These are phyloP conservation scores for Sclerotinia borealis DNA, from an alignment of 2,329 filamentous ascomycete genomes.

Conservation along the genomic window DNA sequence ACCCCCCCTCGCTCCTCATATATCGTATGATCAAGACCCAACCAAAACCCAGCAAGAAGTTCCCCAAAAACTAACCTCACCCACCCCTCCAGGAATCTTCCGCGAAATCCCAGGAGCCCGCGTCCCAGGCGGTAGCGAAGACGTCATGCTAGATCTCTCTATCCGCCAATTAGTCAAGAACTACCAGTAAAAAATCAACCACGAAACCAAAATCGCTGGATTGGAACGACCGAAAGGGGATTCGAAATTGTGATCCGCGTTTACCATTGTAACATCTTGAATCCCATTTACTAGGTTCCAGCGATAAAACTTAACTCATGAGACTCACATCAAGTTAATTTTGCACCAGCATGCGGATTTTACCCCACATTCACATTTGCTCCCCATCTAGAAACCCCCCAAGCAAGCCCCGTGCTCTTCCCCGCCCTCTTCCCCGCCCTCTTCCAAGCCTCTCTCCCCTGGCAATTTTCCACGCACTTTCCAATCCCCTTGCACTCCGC, in stretches of 20 bases:
- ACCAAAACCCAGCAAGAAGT: background rate
- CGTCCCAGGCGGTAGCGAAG: slow-evolving; percentile 65
- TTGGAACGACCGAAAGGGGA: slow-evolving; percentile 34
- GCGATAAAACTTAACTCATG: no score
- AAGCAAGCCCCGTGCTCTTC: no score
- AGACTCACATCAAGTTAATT: no score
- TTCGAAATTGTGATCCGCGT: slow-evolving; percentile 37
- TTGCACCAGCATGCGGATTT: no score
- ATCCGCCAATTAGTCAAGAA: slow-evolving; percentile 67
- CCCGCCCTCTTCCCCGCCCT: no score
- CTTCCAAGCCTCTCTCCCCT: no score
- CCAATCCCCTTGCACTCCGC: no score
- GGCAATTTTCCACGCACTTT: no score
- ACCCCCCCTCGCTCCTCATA: background rate
- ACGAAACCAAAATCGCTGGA: slow-evolving; percentile 28
- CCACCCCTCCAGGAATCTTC: slow-evolving; percentile 44
- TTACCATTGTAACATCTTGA: no score
- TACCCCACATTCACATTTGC: no score
- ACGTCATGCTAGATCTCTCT: slow-evolving; percentile 65
- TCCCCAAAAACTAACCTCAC: background rate
- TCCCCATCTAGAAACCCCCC: no score
- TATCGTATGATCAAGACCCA: background rate
- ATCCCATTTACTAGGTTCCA: no score
- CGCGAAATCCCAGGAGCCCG: slow-evolving; percentile 56
- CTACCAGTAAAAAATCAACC: slow-evolving; percentile 50